A percentile compares a stretch with the other conserved stretches of the same genome.
phyloP scores from a whole-genome alignment of 495 filamentous ascomycete species.

The Penicillium daleae region DNA sequence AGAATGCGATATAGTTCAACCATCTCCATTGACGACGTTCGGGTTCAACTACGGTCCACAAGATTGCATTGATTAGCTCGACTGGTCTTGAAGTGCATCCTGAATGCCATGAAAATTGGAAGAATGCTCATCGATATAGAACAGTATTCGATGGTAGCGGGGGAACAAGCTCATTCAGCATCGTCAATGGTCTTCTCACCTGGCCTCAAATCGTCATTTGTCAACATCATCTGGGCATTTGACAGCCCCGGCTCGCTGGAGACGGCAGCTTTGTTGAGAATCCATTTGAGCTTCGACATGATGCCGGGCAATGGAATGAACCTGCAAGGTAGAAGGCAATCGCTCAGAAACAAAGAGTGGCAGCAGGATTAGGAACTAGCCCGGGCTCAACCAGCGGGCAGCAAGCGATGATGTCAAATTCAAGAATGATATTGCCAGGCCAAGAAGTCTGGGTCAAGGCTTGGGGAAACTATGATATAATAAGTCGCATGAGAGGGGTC shows the following conservation, averaged over 20 bases:
- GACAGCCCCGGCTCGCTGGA: conserved; percentile 77
- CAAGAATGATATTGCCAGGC: not conserved
- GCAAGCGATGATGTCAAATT: not conserved
- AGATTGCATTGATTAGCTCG: conserved; percentile 25
- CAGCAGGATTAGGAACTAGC: not conserved
- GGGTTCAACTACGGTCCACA: conserved; percentile 64
- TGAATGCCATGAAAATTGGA: not conserved
- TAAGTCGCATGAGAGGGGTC: conserved; percentile 14
- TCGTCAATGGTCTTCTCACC: conserved; percentile 45
- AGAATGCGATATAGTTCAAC: conserved; percentile 89
- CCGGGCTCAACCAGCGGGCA: not conserved
- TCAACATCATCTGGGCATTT: conserved; percentile 86
- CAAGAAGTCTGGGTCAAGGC: not conserved
- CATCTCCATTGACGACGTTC: conserved; percentile 84
- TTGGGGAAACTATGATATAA: conserved; percentile 25
- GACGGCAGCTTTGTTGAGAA: conserved; percentile 65
- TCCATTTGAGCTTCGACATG: conserved; percentile 38
- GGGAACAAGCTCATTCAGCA: not conserved
- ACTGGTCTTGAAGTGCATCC: not conserved
- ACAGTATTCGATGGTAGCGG: not conserved
- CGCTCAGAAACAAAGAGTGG: not conserved
- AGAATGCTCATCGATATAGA: not conserved
- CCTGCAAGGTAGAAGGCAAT: not conserved
- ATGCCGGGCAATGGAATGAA: not conserved
- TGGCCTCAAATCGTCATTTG: conserved; percentile 87